These are phyloP conservation scores for Prunus kanzakura DNA, from an alignment of 306 rosid genomes.

Conservation along the genomic window DNA sequence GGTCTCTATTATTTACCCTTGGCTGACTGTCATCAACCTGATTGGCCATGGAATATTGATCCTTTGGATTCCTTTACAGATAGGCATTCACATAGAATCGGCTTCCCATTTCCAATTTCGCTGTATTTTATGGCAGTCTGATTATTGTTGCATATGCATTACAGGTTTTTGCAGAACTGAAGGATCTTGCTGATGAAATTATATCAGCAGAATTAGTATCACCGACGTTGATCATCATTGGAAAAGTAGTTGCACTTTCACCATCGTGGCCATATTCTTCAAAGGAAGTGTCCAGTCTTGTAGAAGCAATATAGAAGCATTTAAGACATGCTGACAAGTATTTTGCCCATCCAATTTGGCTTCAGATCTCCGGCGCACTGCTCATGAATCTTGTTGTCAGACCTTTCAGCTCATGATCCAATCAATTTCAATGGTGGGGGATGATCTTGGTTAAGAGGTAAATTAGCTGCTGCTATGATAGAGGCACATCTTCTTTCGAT, in stretches of 20 bases:
- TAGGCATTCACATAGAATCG: background rate
- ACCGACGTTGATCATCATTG: slow-evolving; percentile 81
- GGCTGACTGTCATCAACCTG: background rate
- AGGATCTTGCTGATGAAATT: slow-evolving; percentile 70
- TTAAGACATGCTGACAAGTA: background rate
- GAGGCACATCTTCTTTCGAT: background rate
- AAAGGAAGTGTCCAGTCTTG: slow-evolving; percentile 47
- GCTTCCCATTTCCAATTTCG: background rate
- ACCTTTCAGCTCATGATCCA: background rate
- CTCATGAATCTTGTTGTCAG: background rate
- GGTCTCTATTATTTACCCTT: background rate
- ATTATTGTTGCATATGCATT: slow-evolving; percentile 14
- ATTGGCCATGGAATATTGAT: background rate
- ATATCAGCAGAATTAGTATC: slow-evolving; percentile 55
- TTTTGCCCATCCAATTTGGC: background rate
- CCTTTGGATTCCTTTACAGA: background rate
- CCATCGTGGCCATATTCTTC: slow-evolving; percentile 66
- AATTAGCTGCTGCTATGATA: background rate
- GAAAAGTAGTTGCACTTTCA: slow-evolving; percentile 88
- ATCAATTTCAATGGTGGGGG: background rate
- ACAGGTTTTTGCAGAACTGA: slow-evolving; percentile 83
- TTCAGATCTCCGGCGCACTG: background rate
- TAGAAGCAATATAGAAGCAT: slow-evolving; percentile 32
- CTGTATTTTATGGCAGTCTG: slow-evolving; percentile 15
- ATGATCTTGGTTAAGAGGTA: background rate